phyloP scores from a whole-genome alignment of 768 basidiomycete species.

The Boletus pseudo-olivaceus region DNA sequence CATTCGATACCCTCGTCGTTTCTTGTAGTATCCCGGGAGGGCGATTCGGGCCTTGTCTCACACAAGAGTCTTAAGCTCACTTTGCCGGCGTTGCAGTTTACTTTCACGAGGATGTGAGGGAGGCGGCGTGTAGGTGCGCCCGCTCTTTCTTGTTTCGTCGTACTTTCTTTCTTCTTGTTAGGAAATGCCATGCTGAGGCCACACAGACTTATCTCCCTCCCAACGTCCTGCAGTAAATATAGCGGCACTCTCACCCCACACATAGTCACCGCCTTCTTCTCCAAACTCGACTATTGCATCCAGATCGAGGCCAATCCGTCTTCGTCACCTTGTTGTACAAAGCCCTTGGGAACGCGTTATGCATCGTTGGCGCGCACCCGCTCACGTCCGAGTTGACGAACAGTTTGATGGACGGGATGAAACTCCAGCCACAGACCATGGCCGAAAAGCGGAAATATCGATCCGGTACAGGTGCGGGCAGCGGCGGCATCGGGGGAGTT shows the following conservation, averaged over 20 bases:
- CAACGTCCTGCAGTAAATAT: conserved; percentile 52
- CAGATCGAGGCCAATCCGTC: conserved; percentile 68
- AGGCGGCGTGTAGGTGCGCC: conserved; percentile 69
- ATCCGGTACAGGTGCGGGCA: conserved; percentile 25
- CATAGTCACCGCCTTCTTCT: conserved; percentile 68
- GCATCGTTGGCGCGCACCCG: conserved; percentile 36
- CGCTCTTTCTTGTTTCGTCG: too few species aligned
- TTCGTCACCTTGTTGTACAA: conserved; percentile 56
- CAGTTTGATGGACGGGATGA: conserved; percentile 61
- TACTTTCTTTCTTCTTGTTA: too few species aligned
- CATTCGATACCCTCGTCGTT: conserved; percentile 82
- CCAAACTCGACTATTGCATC: conserved; percentile 26
- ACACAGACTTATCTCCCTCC: conserved; percentile 9
- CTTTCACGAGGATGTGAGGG: conserved; percentile 58
- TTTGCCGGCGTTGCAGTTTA: conserved; percentile 48
- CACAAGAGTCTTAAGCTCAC: conserved; percentile 47
- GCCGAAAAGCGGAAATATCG: conserved; percentile 67
- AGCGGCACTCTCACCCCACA: conserved; percentile 44
- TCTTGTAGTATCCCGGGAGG: conserved; percentile 67
- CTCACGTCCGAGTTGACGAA: too few species aligned
- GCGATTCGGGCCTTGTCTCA: conserved; percentile 71
- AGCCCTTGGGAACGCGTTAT: conserved; percentile 50
- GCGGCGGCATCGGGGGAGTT: not conserved
- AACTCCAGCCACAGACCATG: conserved; percentile 63
- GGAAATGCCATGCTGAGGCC: not conserved